Base-by-base conservation (phyloP, 768 basidiomycete genomes). In the Kwoniella botswanensis region DNA sequence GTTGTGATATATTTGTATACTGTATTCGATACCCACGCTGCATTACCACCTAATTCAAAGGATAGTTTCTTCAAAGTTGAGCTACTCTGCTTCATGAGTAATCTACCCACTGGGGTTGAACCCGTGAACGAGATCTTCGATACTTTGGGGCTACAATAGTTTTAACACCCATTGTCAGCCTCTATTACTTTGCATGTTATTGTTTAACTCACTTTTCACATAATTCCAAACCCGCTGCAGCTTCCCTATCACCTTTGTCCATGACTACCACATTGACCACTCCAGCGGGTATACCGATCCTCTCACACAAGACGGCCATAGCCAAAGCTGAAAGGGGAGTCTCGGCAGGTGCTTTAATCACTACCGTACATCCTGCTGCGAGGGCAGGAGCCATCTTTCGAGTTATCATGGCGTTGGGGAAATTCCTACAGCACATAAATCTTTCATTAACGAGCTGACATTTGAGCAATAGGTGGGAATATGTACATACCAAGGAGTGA, bases 311-410 rank as follows among this genome's bases (percentile, higher is more conserved):
- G 89, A 21, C 85, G 77, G 1, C 87, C 87, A 73, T 96, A 87
- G 4, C 92, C 88, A 80, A 94, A 0, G 91, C 93, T 0, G 89
- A 88, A 54, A 94, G 85, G 2, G 96, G 95, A 0, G 94, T 96
- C 79, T 98, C 96, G 0, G 96, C 95, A 2, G 94, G 95, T 0
- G 96, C 94, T 83, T 98, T 98, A 77, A 98, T 86, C 44, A 98
- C 81, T 11, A 96, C 91, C 0, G 92, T 84, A 80, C 98, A 98
- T 26, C 95, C 86, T 3, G 96, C 90, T n/a, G 71, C 77, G 24
- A 80, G 70, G 26, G 79, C 79, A 7, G 79, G 75, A 18, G 73
- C 77, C 53, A 76, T 64, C 63, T 80, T 80, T 35, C 79, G 71
- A 0, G 75, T 73, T 52, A 77, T 75, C 76, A 76, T 74, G 26